Evolutionary conservation across 1,139 yeast genomes (phyloP).

Genomic region (Pichia sp.): DNA sequence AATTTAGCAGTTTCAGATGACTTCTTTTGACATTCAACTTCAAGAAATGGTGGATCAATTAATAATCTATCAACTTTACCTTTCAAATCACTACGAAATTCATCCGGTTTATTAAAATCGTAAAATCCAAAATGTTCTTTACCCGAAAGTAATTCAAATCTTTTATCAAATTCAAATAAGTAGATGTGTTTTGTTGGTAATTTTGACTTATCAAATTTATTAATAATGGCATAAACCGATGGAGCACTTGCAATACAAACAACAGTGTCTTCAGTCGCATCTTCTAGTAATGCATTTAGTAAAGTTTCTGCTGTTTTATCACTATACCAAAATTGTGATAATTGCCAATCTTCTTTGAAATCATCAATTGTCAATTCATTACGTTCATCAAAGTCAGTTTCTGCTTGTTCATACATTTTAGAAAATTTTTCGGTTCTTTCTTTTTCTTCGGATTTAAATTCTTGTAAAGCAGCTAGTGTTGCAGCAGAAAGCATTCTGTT

Average conservation of each 20-base stretch:
- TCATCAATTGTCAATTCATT: constrained; percentile 30
- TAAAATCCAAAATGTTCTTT: constrained; percentile 58
- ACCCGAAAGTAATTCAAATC: constrained; percentile 72
- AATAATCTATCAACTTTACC: constrained; percentile 67
- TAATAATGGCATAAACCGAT: constrained; percentile 81
- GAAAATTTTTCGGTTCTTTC: constrained; percentile 55
- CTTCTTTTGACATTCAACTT: constrained; percentile 72
- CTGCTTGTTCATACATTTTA: constrained; percentile 52
- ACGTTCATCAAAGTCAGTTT: constrained; percentile 38
- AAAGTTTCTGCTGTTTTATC: constrained; percentile 64
- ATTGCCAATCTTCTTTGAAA: constrained; percentile 89
- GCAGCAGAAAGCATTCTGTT: constrained; percentile 51
- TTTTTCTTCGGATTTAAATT: constrained; percentile 63
- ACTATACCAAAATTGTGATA: constrained; percentile 85
- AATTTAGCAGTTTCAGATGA: constrained; percentile 65
- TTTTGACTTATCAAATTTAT: constrained; percentile 41
- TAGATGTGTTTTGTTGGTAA: constrained; percentile 66
- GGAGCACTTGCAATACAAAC: constrained; percentile 84
- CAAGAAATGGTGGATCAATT: constrained; percentile 85
- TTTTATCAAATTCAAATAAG: constrained; percentile 67
- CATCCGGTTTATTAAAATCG: constrained; percentile 66
- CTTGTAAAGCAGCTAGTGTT: constrained; percentile 72
- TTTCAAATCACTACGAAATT: constrained; percentile 50
- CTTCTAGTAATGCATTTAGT: constrained; percentile 66
- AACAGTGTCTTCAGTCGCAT: constrained; percentile 64